Evolutionary conservation across 176 grass and related monocot species (phyloP).

Genomic region (Stipa capillata): DNA sequence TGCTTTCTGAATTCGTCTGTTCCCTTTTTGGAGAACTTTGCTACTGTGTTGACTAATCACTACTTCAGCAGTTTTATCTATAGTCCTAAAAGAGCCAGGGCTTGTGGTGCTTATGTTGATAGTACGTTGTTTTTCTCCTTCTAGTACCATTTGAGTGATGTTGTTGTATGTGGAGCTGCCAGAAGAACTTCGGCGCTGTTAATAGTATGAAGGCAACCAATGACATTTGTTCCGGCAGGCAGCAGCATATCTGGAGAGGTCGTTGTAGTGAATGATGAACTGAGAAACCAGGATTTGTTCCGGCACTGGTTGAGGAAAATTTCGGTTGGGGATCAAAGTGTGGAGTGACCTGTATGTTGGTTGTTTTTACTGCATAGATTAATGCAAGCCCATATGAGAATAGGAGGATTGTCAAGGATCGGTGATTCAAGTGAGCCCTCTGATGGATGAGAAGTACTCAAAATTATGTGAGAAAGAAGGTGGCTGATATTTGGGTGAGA

Average conservation of each 20-base stretch:
- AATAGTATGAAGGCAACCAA: slow-evolving; percentile 90
- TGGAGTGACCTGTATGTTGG: background rate
- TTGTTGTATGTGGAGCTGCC: slow-evolving; percentile 84
- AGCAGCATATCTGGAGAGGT: slow-evolving; percentile 67
- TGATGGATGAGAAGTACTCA: slow-evolving; percentile 66
- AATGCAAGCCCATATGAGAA: slow-evolving; percentile 67
- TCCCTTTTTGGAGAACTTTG: background rate
- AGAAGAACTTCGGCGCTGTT: slow-evolving; percentile 71
- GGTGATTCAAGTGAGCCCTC: slow-evolving; percentile 40
- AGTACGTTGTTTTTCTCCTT: background rate
- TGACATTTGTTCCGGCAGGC: slow-evolving; percentile 68
- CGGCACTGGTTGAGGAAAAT: no score
- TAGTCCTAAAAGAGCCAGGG: no score
- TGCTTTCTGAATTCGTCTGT: background rate
- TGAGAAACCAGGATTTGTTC: slow-evolving; percentile 70
- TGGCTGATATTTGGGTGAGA: no score
- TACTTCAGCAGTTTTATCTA: background rate
- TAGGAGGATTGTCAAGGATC: slow-evolving; percentile 82
- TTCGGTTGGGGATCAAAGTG: background rate
- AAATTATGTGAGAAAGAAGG: slow-evolving; percentile 87
- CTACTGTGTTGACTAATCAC: background rate
- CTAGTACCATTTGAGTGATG: slow-evolving; percentile 85
- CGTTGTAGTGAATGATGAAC: slow-evolving; percentile 48
- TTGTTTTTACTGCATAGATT: slow-evolving; percentile 16
- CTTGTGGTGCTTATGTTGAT: background rate